These are phyloP conservation scores for Fusarium staphyleae DNA, from an alignment of 2,329 filamentous ascomycete species.

Conservation along the genomic window DNA sequence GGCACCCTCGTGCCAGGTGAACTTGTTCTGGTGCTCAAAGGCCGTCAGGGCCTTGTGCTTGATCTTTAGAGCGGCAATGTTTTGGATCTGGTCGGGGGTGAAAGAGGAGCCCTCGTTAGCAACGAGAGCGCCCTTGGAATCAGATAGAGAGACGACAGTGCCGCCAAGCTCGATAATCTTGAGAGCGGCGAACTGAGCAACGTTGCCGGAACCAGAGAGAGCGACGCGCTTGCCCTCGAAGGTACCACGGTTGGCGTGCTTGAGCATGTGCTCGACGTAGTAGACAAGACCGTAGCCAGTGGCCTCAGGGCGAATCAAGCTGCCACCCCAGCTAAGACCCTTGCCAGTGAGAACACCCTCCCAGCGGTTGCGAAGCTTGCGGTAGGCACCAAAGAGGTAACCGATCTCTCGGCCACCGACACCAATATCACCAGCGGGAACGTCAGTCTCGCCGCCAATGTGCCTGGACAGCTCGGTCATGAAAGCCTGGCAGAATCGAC, in stretches of 20 bases:
- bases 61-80: slow-evolving; percentile 87
- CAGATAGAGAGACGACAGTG: slow-evolving; percentile 89
- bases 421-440: slow-evolving; percentile 96
- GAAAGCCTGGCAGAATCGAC: slow-evolving; percentile 94
- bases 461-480: slow-evolving; percentile 96
- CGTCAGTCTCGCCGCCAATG: slow-evolving; percentile 95
- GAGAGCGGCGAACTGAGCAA: slow-evolving; percentile 95
- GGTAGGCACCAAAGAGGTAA: slow-evolving; percentile 94
- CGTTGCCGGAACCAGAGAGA: slow-evolving; percentile 96
- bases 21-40: slow-evolving; percentile 70
- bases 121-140: slow-evolving; percentile 86
- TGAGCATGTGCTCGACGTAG: slow-evolving; percentile 95
- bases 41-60: slow-evolving; percentile 82
- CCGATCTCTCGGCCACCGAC: slow-evolving; percentile 92
- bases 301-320: slow-evolving; percentile 92
- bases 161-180: slow-evolving; percentile 97
- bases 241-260: slow-evolving; percentile 83
- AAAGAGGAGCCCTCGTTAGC: slow-evolving; percentile 74
- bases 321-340: slow-evolving; percentile 91
- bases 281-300: slow-evolving; percentile 97
- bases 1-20: slow-evolving; percentile 86
- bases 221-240: slow-evolving; percentile 93
- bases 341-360: slow-evolving; percentile 97
- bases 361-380: slow-evolving; percentile 86
- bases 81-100: slow-evolving; percentile 78